These are phyloP conservation scores for Yamadazyma oceani DNA, from an alignment of 1,139 yeast species.

Conservation along the genomic window DNA sequence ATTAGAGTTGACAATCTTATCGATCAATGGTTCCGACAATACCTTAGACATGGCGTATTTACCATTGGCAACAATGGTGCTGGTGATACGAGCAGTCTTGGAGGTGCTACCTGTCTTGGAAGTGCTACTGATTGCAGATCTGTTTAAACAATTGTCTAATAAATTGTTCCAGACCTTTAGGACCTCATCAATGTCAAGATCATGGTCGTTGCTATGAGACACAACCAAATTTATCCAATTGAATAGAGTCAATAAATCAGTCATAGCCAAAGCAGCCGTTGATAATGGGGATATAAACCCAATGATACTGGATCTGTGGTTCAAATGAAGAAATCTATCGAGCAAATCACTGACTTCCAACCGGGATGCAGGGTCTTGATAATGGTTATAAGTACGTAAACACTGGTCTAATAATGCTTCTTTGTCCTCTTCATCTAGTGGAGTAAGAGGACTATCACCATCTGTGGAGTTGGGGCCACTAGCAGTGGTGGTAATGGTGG, in stretches of 20 bases:
- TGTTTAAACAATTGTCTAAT: constrained; percentile 1
- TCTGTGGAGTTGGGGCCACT: neutral
- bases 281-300: constrained; percentile 40
- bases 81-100: constrained; percentile 41
- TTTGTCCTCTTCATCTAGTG: constrained; percentile 5
- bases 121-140: constrained; percentile 23
- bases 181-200: constrained; percentile 8
- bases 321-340: constrained; percentile 1
- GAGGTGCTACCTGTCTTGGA: constrained; percentile 44
- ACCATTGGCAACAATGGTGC: constrained; percentile 41
- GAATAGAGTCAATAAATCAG: constrained; percentile 56
- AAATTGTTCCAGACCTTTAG: constrained; percentile 6
- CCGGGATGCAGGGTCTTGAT: constrained; percentile 52
- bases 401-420: constrained; percentile 28
- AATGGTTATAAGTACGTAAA: constrained; percentile 49
- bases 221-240: constrained; percentile 51
- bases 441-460: constrained; percentile 2
- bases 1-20: constrained; percentile 10
- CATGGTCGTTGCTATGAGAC: neutral
- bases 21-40: constrained; percentile 17
- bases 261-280: constrained; percentile 41
- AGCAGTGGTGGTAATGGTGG: no score
- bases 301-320: constrained; percentile 24
- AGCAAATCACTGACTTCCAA: constrained; percentile 39
- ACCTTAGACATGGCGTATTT: constrained; percentile 25